Evolutionary conservation across 768 basidiomycete genomes (phyloP).

Genomic region (Cytidiella melzeri): DNA sequence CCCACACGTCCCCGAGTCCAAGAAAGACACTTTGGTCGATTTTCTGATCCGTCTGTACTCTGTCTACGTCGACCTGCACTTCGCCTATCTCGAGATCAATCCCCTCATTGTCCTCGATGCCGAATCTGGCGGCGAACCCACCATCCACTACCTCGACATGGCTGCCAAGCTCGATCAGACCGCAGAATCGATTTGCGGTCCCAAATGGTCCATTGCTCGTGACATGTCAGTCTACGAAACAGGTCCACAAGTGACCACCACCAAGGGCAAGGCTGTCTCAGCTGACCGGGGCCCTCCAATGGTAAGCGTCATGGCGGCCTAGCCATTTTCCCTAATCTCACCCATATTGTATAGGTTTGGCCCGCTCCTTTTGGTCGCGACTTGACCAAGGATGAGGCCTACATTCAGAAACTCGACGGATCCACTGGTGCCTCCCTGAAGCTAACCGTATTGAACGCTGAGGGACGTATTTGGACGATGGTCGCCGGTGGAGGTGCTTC

Average conservation of each 20-base stretch:
- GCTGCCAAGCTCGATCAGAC: conserved; percentile 99
- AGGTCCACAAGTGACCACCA: conserved; percentile 35
- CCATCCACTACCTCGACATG: conserved; percentile 97
- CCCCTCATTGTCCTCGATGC: conserved; percentile 92
- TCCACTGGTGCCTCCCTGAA: conserved; percentile 98
- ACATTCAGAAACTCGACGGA: conserved; percentile 96
- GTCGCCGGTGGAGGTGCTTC: conserved; percentile 93
- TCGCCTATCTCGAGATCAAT: conserved; percentile 99
- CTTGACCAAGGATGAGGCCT: conserved; percentile 97
- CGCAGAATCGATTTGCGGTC: conserved; percentile 95
- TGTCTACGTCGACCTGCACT: conserved; percentile 98
- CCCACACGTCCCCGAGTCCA: conserved; percentile 71
- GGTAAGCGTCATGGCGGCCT: conserved; percentile 44
- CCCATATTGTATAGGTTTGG: conserved; percentile 46
- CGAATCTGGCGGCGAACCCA: conserved; percentile 58
- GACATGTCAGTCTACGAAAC: conserved; percentile 73
- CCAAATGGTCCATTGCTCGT: conserved; percentile 97
- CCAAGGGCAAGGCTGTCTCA: conserved; percentile 46
- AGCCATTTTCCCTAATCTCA: background rate
- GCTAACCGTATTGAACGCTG: conserved; percentile 90
- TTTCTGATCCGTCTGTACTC: conserved; percentile 94
- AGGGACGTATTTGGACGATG: conserved; percentile 99
- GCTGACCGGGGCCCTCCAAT: conserved; percentile 97
- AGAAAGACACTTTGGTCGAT: conserved; percentile 90
- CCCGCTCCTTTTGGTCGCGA: conserved; percentile 96